Percentiles rank a stretch among this genome's conserved stretches.
phyloP scores from a whole-genome alignment of 2,329 filamentous ascomycete species.

The Dothideomycetidae sp. region DNA sequence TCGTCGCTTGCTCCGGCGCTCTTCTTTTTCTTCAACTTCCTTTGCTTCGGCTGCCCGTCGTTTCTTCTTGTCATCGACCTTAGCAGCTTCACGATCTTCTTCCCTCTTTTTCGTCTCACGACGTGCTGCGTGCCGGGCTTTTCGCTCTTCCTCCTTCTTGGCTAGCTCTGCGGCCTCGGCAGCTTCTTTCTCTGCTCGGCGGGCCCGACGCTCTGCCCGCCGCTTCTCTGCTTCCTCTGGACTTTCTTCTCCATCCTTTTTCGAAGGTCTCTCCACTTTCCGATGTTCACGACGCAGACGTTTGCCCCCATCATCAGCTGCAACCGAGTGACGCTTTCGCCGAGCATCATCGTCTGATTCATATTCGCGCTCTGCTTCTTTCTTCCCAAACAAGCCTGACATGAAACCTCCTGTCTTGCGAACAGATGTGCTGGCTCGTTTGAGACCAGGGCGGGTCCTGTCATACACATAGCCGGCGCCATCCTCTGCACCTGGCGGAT shows the following conservation, averaged over 20 bases:
- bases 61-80: constrained; percentile 27
- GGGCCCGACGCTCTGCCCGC: constrained; percentile 22
- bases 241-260: constrained; percentile 17
- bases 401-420: constrained; percentile 42
- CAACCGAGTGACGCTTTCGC: constrained; percentile 20
- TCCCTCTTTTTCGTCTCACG: constrained; percentile 22
- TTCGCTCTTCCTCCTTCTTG: constrained; percentile 23
- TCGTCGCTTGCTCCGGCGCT: constrained; percentile 8
- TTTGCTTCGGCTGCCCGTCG: constrained; percentile 20
- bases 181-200: constrained; percentile 23
- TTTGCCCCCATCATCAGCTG: constrained; percentile 22
- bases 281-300: constrained; percentile 24
- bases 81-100: constrained; percentile 24
- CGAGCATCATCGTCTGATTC: constrained; percentile 22
- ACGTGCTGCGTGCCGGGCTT: constrained; percentile 24
- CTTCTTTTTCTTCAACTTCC: constrained; percentile 10
- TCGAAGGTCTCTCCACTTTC: constrained; percentile 19
- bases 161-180: constrained; percentile 27
- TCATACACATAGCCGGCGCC: constrained; percentile 38
- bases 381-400: constrained; percentile 37
- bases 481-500: constrained; percentile 26
- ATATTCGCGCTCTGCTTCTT: constrained; percentile 20
- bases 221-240: constrained; percentile 21
- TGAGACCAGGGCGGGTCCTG: constrained; percentile 34
- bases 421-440: constrained; percentile 47